These are phyloP conservation scores for Termitomyces sp. DNA, from an alignment of 768 basidiomycete species.

Conservation along the genomic window DNA sequence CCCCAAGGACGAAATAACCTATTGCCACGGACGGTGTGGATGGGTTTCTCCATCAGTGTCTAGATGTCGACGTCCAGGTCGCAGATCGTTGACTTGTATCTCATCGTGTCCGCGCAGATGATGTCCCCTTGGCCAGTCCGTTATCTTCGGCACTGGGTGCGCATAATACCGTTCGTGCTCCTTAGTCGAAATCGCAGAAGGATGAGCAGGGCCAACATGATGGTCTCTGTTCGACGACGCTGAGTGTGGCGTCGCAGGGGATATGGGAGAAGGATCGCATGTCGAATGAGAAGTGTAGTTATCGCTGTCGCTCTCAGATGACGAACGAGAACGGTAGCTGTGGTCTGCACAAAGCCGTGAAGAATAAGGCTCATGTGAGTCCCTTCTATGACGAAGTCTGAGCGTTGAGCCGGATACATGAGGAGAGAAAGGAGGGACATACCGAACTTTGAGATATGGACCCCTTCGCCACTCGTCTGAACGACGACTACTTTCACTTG, in stretches of 20 bases:
- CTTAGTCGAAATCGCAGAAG: neutral
- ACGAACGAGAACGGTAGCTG: conserved; percentile 12
- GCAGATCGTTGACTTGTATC: conserved; percentile 17
- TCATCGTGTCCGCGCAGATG: conserved; percentile 12
- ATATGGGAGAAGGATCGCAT: conserved; percentile 46
- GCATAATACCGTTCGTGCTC: conserved; percentile 9
- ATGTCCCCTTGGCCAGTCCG: conserved; percentile 10
- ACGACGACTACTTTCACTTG: conserved; percentile 17
- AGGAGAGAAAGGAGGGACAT: neutral
- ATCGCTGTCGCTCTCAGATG: conserved; percentile 12
- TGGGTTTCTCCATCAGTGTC: conserved; percentile 33
- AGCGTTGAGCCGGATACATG: neutral
- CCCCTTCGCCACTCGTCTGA: conserved; percentile 31
- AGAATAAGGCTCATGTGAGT: neutral
- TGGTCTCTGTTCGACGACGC: conserved; percentile 20
- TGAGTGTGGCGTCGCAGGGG: conserved; percentile 51
- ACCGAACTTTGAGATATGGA: conserved; percentile 32
- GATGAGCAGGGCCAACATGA: neutral
- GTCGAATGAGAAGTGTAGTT: conserved; percentile 33
- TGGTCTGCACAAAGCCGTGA: conserved; percentile 12
- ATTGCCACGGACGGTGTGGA: conserved; percentile 44
- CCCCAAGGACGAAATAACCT: neutral
- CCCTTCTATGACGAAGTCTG: conserved; percentile 1
- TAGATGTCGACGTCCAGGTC: conserved; percentile 19
- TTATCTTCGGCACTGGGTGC: neutral